phyloP scores from a whole-genome alignment of 371 early-diverging fungal species.

The Mortierella sp. region DNA sequence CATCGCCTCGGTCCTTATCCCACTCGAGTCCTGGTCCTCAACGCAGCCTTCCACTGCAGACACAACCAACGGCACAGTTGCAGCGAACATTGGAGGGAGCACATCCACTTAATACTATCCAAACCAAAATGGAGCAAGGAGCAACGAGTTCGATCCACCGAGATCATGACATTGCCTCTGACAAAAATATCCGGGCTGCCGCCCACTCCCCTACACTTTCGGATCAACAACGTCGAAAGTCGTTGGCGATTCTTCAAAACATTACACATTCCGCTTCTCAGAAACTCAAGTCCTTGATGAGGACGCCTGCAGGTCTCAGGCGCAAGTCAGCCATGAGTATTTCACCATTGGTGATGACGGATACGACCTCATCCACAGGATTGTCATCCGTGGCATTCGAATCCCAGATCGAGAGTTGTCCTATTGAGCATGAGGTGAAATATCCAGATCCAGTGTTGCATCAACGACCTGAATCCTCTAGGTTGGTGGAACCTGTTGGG shows the following conservation, averaged over 20 bases:
- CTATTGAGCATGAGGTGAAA: no score
- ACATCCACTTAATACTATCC: neutral
- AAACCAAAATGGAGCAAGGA: neutral
- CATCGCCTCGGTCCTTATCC: neutral
- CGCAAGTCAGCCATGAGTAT: conserved; percentile 15
- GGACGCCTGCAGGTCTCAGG: conserved; percentile 22
- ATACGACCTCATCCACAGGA: no score
- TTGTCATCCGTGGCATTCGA: no score
- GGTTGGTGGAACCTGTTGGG: no score
- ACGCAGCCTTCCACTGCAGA: neutral
- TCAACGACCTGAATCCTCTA: no score
- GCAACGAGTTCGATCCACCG: neutral
- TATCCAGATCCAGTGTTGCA: no score
- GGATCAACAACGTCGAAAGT: conserved; percentile 20
- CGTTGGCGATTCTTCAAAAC: conserved; percentile 30
- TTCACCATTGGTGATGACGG: conserved; percentile 18
- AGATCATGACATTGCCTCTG: no score
- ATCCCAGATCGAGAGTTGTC: no score
- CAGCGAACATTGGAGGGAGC: neutral
- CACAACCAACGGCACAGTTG: neutral
- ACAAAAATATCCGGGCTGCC: neutral
- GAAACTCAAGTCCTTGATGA: conserved; percentile 29
- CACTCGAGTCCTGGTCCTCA: neutral
- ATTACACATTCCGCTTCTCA: conserved; percentile 40
- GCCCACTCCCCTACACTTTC: neutral